phyloP scores from a whole-genome alignment of 208 protist species.

The Sergeia podlipaevii region DNA sequence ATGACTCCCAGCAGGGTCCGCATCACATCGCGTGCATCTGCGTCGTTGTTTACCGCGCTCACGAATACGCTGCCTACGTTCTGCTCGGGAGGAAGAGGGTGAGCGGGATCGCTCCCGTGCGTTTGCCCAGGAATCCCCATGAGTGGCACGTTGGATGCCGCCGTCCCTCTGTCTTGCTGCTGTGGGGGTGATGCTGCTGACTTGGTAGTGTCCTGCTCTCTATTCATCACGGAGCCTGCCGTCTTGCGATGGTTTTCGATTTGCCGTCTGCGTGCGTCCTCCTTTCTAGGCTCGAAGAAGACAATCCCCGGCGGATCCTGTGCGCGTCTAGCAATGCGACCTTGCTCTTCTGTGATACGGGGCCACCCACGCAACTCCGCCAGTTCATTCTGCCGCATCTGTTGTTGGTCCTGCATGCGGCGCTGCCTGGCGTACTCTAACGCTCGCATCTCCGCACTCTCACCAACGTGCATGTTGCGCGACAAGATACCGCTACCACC shows the following conservation, averaged over 20 bases:
- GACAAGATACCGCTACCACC: no score
- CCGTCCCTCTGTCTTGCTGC: neutral
- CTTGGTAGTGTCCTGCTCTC: neutral
- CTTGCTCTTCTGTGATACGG: constrained; percentile 44
- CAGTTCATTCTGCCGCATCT: constrained; percentile 17
- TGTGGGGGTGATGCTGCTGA: constrained; percentile 4
- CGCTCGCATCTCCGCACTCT: constrained; percentile 40
- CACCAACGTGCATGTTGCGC: constrained; percentile 17
- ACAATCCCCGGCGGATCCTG: constrained; percentile 63
- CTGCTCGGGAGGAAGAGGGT: constrained; percentile 16
- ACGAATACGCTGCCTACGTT: constrained; percentile 25
- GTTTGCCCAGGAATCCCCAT: neutral
- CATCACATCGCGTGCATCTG: constrained; percentile 29
- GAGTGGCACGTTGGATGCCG: neutral
- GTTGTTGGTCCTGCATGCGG: constrained; percentile 40
- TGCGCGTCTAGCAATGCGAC: constrained; percentile 46
- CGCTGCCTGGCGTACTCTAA: constrained; percentile 65
- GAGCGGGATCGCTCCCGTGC: constrained; percentile 10
- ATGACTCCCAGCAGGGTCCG: constrained; percentile 21
- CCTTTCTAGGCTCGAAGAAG: constrained; percentile 58
- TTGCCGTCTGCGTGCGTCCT: constrained; percentile 41
- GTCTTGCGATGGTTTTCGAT: constrained; percentile 27
- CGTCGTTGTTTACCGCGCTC: constrained; percentile 19
- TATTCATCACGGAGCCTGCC: constrained; percentile 14
- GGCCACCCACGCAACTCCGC: constrained; percentile 60